Evolutionary conservation across 108 stramenopile genomes (phyloP).

Genomic region (Cylindrotheca fusiformis): DNA sequence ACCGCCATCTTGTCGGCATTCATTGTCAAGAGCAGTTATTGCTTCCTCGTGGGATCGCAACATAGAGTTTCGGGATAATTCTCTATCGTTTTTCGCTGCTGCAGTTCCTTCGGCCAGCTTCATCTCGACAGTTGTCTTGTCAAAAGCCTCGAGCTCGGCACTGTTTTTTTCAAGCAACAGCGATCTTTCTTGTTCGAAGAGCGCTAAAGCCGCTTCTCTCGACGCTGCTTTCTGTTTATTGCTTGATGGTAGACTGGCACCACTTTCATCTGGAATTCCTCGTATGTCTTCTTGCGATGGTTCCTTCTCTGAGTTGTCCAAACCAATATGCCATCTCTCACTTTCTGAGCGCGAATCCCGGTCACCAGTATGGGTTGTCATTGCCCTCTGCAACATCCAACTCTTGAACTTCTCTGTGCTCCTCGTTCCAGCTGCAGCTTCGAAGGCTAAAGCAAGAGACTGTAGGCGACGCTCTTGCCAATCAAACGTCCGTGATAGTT

Average conservation of each 20-base stretch:
- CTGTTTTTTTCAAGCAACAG: slow-evolving; percentile 22
- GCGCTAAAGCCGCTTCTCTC: background rate
- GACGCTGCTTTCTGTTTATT: background rate
- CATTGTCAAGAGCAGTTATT: slow-evolving; percentile 12
- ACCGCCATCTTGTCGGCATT: background rate
- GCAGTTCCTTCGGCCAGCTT: slow-evolving; percentile 27
- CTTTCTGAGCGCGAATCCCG: background rate
- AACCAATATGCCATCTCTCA: too few species aligned
- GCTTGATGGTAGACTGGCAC: background rate
- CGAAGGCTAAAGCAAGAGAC: slow-evolving; percentile 69
- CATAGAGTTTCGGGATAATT: slow-evolving; percentile 12
- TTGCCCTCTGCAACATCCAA: slow-evolving; percentile 55
- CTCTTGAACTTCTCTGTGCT: slow-evolving; percentile 40
- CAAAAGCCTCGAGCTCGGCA: slow-evolving; percentile 49
- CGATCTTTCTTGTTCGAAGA: slow-evolving; percentile 25
- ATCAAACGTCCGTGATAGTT: slow-evolving; percentile 69
- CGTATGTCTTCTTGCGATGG: background rate
- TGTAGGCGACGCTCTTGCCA: slow-evolving; percentile 84
- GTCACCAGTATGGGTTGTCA: slow-evolving; percentile 2
- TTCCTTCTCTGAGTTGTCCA: background rate
- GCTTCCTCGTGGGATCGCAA: slow-evolving; percentile 20
- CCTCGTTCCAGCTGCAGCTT: slow-evolving; percentile 71
- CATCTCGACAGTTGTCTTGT: slow-evolving; percentile 53
- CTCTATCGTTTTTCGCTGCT: slow-evolving; percentile 16
- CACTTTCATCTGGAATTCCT: background rate